phyloP scores from a whole-genome alignment of 1,284 basidiomycete species.

The Taiwanofungus camphoratus region DNA sequence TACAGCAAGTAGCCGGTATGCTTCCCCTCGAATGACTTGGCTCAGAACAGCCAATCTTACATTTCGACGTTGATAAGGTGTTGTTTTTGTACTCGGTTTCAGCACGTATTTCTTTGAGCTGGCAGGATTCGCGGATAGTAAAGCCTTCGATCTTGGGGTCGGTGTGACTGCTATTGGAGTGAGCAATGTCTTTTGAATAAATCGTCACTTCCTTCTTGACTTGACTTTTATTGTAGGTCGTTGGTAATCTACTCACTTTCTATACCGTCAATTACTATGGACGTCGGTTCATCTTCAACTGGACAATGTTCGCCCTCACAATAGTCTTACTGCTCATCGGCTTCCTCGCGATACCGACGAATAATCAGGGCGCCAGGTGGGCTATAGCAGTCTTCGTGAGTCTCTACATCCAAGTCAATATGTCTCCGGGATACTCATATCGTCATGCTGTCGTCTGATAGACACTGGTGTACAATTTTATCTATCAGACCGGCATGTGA shows the following conservation, averaged over 20 bases:
- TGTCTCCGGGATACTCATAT: not conserved
- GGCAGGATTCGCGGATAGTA: slow-evolving; percentile 8
- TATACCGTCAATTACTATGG: slow-evolving; percentile 7
- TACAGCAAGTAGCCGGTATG: slow-evolving; percentile 7
- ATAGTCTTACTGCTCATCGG: slow-evolving; percentile 7
- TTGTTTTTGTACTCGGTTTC: slow-evolving; percentile 9
- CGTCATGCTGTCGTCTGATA: not conserved
- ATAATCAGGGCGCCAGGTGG: slow-evolving; percentile 7
- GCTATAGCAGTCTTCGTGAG: slow-evolving; percentile 6
- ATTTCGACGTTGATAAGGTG: too few relatives aligned
- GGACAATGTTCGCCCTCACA: slow-evolving; percentile 5
- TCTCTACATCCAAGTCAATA: not conserved
- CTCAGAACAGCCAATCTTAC: not conserved
- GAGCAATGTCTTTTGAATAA: not conserved
- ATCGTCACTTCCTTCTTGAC: not conserved
- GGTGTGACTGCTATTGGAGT: slow-evolving; percentile 8
- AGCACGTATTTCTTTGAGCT: slow-evolving; percentile 12
- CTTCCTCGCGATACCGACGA: slow-evolving; percentile 7
- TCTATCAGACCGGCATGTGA: slow-evolving; percentile 8
- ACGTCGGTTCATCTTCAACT: slow-evolving; percentile 8
- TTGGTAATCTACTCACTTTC: slow-evolving; percentile 7
- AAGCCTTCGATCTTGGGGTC: slow-evolving; percentile 7
- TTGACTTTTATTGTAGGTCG: not conserved
- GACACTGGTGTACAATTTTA: slow-evolving; percentile 10
- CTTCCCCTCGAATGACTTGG: not conserved